Evolutionary conservation across 805 yeast genomes (phyloP).

Genomic region (Yarrowia phangngaensis): DNA sequence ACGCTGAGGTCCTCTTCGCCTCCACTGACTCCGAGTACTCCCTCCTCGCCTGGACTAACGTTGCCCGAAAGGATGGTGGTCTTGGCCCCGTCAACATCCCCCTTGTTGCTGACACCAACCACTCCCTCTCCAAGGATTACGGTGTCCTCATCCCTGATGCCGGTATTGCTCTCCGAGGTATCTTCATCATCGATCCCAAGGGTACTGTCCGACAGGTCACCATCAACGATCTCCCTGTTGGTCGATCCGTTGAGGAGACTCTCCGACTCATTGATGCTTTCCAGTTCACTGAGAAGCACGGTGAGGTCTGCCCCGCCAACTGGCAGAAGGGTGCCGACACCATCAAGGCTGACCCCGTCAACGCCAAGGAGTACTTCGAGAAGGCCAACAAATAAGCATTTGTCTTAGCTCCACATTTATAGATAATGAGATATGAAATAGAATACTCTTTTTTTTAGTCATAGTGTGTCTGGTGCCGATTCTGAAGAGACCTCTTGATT

Average conservation of each 20-base stretch:
- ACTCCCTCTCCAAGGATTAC: slow-evolving; percentile 88
- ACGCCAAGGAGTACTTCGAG: slow-evolving; percentile 74
- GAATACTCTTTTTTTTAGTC: too few relatives aligned
- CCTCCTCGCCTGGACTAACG: slow-evolving; percentile 96
- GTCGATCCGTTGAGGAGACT: slow-evolving; percentile 98
- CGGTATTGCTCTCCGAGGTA: slow-evolving; percentile 97
- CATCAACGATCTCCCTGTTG: slow-evolving; percentile 98
- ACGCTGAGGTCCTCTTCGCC: slow-evolving; percentile 86
- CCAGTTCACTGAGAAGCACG: slow-evolving; percentile 99
- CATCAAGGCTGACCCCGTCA: slow-evolving; percentile 76
- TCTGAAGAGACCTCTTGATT: too few relatives aligned
- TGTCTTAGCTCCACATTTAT: slow-evolving; percentile 4
- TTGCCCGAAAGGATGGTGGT: slow-evolving; percentile 96
- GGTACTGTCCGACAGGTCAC: slow-evolving; percentile 94
- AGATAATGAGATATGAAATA: slow-evolving; percentile 26
- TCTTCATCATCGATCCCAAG: slow-evolving; percentile 95
- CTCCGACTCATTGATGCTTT: slow-evolving; percentile 96
- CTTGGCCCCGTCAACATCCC: slow-evolving; percentile 94
- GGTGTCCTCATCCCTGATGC: slow-evolving; percentile 96
- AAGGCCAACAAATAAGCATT: slow-evolving; percentile 47
- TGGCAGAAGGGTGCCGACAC: slow-evolving; percentile 95
- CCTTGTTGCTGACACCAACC: slow-evolving; percentile 94
- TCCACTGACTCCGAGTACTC: slow-evolving; percentile 99
- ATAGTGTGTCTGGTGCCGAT: too few relatives aligned
- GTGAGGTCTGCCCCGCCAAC: slow-evolving; percentile 99